These are phyloP conservation scores for Ophioceras dolichostomum DNA, from an alignment of 2,329 filamentous ascomycete species.

Conservation along the genomic window DNA sequence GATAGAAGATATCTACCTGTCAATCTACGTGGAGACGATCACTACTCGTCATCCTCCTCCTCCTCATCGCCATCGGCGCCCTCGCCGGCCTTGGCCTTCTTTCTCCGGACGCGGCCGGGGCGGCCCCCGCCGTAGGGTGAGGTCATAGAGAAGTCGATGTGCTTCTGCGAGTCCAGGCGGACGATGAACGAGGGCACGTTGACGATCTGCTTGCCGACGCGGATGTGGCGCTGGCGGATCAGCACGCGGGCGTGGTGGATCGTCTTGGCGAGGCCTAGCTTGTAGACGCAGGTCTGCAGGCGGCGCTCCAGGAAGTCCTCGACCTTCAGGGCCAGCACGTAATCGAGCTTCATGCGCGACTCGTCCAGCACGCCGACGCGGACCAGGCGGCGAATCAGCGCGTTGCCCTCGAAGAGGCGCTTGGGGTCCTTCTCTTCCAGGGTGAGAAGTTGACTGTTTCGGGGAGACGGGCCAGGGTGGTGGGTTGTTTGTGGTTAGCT, in stretches of 20 bases:
- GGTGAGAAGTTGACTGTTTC: slow-evolving; percentile 87
- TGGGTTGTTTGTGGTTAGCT: slow-evolving; percentile 11
- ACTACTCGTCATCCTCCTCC: slow-evolving; percentile 74
- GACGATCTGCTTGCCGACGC: slow-evolving; percentile 99
- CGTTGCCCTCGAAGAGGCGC: slow-evolving; percentile 99
- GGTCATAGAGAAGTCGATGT: slow-evolving; percentile 98
- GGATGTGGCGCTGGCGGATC: slow-evolving; percentile 99
- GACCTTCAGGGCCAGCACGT: slow-evolving; percentile 97
- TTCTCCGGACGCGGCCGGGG: slow-evolving; percentile 94
- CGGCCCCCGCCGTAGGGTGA: slow-evolving; percentile 97
- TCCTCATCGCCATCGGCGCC: slow-evolving; percentile 68
- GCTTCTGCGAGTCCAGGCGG: slow-evolving; percentile 99
- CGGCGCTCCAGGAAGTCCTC: slow-evolving; percentile 99
- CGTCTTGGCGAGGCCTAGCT: slow-evolving; percentile 99
- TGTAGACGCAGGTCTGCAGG: slow-evolving; percentile 99
- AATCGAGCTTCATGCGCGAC: slow-evolving; percentile 99
- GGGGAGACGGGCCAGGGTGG: no score
- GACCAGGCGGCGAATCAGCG: slow-evolving; percentile 98
- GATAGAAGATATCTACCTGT: background rate
- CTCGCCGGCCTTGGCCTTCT: slow-evolving; percentile 97
- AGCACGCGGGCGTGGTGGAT: slow-evolving; percentile 99
- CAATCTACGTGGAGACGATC: background rate
- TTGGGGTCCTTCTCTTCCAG: slow-evolving; percentile 99
- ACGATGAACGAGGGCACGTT: slow-evolving; percentile 99
- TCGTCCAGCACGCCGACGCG: slow-evolving; percentile 99